Evolutionary conservation across 768 basidiomycete genomes (phyloP), one percentile per base, ranked within the genome.

Genomic region (Kwoniella shandongensis): DNA sequence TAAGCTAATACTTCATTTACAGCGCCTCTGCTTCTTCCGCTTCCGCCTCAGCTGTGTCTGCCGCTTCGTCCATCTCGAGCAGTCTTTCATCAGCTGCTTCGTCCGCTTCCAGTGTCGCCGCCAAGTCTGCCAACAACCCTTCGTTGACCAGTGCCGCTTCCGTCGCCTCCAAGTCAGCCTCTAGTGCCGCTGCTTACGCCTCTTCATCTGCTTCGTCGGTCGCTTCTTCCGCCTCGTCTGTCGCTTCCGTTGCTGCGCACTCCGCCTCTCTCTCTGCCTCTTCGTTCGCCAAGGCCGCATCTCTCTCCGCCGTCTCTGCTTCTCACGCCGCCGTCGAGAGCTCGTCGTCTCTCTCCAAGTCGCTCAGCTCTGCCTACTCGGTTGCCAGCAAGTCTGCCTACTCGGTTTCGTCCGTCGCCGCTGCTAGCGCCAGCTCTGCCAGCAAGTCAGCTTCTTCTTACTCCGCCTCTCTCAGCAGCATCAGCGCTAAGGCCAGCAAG

Each of bases 21-120:
- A 77, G 76, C 20, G 50, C 70, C 18, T 78, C 76, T 4, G 78
- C 78, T 35, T 73, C 75, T 0, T 53, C 57, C 27, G 69, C 62
- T 29, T 76, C 76, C 0, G 49, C 62, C 18, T 62, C 68, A 17
- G 71, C 72, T n/a, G 44, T 59, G 3, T 61, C 62, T 23, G 73
- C 75, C 17, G 75, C 74, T 39, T 56, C 62, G 12, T 74, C 75
- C 27, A 54, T 70, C 46, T 74, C 69, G 12, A 59, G 57, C 26
- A 67, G 62, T 42, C 63, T 74, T 35, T 73, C 73, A 10, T 66
- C 67, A 10, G 65, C 61, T n/a, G 72, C 74, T 38, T 72, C 72
- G 18, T 66, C 64, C 40, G 66, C 66, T 20, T 62, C 74, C 5
- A 59, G 56, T 5, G 60, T 65, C 42, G 77, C 76, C 11, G 63